Percentiles rank a stretch among this genome's conserved stretches.
These are phyloP conservation scores for Zygnema cylindricum DNA, from an alignment of 139 green algal genomes.

Conservation along the genomic window DNA sequence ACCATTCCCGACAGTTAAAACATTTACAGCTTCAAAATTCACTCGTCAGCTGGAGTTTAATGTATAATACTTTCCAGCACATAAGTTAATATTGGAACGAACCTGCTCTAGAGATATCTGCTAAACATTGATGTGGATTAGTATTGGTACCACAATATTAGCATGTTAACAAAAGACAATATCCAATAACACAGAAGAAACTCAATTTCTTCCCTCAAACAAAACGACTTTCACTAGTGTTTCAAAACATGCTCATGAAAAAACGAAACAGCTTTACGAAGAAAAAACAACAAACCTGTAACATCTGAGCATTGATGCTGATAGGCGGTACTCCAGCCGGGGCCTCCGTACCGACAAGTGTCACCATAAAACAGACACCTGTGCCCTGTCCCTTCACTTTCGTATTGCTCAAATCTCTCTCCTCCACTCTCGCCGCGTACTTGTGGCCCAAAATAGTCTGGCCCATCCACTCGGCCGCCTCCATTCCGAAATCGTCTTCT, in stretches of 20 bases:
- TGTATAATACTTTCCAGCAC: too few relatives aligned
- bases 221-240: not conserved
- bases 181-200: too few relatives aligned
- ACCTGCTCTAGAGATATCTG: too few relatives aligned
- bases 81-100: too few relatives aligned
- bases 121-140: too few relatives aligned
- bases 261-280: not conserved
- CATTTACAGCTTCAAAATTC: too few relatives aligned
- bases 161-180: too few relatives aligned
- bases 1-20: too few relatives aligned
- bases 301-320: constrained; percentile 46
- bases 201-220: not conserved
- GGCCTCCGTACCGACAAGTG: constrained; percentile 37
- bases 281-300: constrained; percentile 33
- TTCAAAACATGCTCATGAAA: not conserved
- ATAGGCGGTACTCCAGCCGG: not conserved
- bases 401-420: constrained; percentile 44
- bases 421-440: constrained; percentile 44
- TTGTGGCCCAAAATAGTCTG: constrained; percentile 13
- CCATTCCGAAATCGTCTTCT: constrained; percentile 73
- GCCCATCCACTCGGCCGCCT: constrained; percentile 64
- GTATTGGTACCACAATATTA: too few relatives aligned
- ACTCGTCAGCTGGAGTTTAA: too few relatives aligned
- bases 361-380: constrained; percentile 41
- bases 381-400: constrained; percentile 49